Percentiles rank a stretch among this genome's conserved stretches.
phyloP scores from a whole-genome alignment of 495 filamentous ascomycete species.

The Chaetomidium leptoderma region DNA sequence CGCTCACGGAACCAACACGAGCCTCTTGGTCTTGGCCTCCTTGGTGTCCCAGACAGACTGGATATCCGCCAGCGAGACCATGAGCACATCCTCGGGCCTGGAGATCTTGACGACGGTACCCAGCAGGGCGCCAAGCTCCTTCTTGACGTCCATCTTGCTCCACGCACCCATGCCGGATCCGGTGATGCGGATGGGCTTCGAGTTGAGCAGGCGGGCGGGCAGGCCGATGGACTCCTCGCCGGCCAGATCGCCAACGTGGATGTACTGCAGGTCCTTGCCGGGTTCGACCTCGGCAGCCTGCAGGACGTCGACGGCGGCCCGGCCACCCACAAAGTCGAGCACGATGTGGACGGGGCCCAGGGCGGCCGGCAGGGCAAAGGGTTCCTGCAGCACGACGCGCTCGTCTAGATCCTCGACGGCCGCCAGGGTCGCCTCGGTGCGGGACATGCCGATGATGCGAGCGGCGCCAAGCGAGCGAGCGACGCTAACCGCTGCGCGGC shows the following conservation, averaged over 20 bases:
- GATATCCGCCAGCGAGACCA: neutral
- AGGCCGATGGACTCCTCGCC: constrained; percentile 11
- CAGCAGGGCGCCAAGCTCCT: constrained; percentile 8
- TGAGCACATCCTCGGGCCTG: neutral
- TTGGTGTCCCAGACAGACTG: constrained; percentile 5
- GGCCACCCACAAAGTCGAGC: constrained; percentile 11
- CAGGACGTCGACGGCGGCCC: constrained; percentile 2
- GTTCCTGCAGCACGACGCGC: constrained; percentile 6
- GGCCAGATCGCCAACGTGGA: constrained; percentile 13
- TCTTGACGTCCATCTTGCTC: constrained; percentile 10
- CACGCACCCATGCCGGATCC: constrained; percentile 13
- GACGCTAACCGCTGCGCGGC: constrained; percentile 6
- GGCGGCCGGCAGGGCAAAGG: neutral
- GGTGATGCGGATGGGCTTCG: constrained; percentile 10
- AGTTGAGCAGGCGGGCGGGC: constrained; percentile 15
- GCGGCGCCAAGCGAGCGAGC: constrained; percentile 8
- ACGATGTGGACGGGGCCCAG: constrained; percentile 12
- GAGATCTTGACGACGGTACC: constrained; percentile 5
- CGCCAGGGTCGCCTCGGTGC: constrained; percentile 2
- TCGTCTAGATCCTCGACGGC: constrained; percentile 7
- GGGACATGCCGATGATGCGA: constrained; percentile 13
- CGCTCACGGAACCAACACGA: neutral
- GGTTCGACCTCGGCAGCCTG: constrained; percentile 1
- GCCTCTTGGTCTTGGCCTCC: constrained; percentile 8
- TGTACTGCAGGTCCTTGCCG: constrained; percentile 15